Evolutionary conservation across 2,329 filamentous ascomycete genomes (phyloP).

Genomic region (Pyrenophora seminiperda): DNA sequence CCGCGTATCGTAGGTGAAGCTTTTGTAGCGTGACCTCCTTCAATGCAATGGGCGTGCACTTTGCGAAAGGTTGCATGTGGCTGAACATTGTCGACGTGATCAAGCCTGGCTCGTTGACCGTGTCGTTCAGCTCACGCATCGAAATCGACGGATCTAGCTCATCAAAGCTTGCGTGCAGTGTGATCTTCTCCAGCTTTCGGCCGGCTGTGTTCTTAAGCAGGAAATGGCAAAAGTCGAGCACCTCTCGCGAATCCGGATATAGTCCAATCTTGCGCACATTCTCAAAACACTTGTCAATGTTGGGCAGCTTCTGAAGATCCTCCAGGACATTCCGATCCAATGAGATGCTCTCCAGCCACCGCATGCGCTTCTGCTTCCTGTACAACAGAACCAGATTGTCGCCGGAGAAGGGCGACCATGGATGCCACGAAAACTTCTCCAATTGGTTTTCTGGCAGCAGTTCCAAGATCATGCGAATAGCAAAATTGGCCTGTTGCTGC

Average conservation of each 20-base stretch:
- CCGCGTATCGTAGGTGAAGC: constrained; percentile 54
- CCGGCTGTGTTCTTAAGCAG: constrained; percentile 50
- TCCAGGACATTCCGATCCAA: constrained; percentile 51
- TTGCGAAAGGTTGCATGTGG: constrained; percentile 55
- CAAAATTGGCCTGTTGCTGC: constrained; percentile 54
- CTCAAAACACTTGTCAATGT: constrained; percentile 50
- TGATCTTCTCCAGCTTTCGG: constrained; percentile 52
- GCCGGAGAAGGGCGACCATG: constrained; percentile 54
- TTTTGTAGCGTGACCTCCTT: constrained; percentile 54
- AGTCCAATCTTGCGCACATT: constrained; percentile 53
- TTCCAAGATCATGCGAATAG: constrained; percentile 56
- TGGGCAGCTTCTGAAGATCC: constrained; percentile 50
- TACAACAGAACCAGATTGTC: constrained; percentile 56
- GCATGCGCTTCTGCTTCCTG: constrained; percentile 55
- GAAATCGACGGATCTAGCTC: constrained; percentile 43
- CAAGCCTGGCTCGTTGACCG: constrained; percentile 53
- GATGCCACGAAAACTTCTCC: constrained; percentile 58
- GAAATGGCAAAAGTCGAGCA: constrained; percentile 52
- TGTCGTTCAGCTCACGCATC: constrained; percentile 53
- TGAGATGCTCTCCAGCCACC: constrained; percentile 56
- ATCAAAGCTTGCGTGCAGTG: constrained; percentile 54
- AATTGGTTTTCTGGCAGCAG: constrained; percentile 56
- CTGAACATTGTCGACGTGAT: constrained; percentile 54
- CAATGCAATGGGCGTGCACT: constrained; percentile 52
- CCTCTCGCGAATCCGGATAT: constrained; percentile 54